Conservation (phyloP, 202 grass and related monocot species). For the Elaeis oleifera region DNA sequence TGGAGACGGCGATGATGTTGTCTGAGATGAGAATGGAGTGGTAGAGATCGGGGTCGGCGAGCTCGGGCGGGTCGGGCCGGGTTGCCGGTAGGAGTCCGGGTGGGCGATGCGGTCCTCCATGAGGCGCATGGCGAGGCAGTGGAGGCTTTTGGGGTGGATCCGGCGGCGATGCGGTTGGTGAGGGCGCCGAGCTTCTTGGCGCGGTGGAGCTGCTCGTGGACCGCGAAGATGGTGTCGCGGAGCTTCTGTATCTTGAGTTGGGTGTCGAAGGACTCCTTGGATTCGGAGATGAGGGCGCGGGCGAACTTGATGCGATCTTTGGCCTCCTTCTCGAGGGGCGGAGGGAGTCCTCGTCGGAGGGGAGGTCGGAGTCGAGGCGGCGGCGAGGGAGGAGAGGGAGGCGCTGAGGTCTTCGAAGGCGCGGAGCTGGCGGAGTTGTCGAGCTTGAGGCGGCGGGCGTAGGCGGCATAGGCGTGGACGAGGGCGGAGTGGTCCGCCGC, state of each 20-base stretch:
- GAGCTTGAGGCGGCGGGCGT: slow-evolving; percentile 55
- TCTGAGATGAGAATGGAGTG: slow-evolving; percentile 88
- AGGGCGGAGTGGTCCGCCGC: slow-evolving; percentile 66
- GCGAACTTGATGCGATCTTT: slow-evolving; percentile 72
- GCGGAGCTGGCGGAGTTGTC: slow-evolving; percentile 51
- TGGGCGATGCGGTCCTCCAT: slow-evolving; percentile 70
- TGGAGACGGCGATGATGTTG: slow-evolving; percentile 78
- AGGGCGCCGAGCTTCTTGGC: slow-evolving; percentile 56
- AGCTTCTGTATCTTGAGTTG: slow-evolving; percentile 97
- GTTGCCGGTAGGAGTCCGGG: slow-evolving; percentile 32
- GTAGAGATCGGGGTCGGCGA: slow-evolving; percentile 48
- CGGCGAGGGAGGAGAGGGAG: slow-evolving; percentile 49
- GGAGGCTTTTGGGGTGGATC: slow-evolving; percentile 87
- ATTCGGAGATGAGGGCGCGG: slow-evolving; percentile 56
- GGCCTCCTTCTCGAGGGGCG: slow-evolving; percentile 41
- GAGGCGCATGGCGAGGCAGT: slow-evolving; percentile 96
- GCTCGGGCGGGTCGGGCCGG: slow-evolving; percentile 22
- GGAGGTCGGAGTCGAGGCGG: slow-evolving; percentile 41
- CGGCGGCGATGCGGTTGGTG: slow-evolving; percentile 67
- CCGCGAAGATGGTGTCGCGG: slow-evolving; percentile 85
- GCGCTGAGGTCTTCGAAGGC: slow-evolving; percentile 47
- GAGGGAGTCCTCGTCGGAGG: slow-evolving; percentile 32
- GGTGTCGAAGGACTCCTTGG: slow-evolving; percentile 88
- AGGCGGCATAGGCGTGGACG: slow-evolving; percentile 54
- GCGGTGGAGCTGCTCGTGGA: slow-evolving; percentile 66